Percentiles rank a stretch among this genome's conserved stretches.
These are phyloP conservation scores for Venturiaceae sp. DNA, from an alignment of 2,329 filamentous ascomycete genomes.

Conservation along the genomic window DNA sequence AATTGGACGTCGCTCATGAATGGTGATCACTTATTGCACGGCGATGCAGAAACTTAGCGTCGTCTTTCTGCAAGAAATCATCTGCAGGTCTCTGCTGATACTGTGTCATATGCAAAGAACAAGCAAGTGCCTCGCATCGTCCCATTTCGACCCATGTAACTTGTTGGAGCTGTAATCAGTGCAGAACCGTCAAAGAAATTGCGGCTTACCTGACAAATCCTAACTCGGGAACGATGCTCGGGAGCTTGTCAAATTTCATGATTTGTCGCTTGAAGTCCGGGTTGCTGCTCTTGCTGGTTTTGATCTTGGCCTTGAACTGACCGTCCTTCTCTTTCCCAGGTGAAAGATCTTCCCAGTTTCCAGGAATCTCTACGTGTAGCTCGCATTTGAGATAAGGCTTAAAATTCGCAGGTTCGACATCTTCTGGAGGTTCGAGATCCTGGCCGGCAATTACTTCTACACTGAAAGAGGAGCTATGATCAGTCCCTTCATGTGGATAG, in stretches of 20 bases:
- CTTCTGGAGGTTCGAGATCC: conserved; percentile 53
- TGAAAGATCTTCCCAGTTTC: background rate
- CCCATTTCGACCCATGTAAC: background rate
- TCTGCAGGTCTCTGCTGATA: background rate
- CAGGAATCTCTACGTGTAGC: conserved; percentile 61
- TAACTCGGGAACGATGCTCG: conserved; percentile 34
- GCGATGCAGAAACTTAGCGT: background rate
- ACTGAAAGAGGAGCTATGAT: conserved; percentile 36
- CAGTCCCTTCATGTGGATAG: conserved; percentile 27
- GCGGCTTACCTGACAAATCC: conserved; percentile 35
- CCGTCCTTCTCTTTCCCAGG: conserved; percentile 41
- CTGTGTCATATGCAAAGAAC: background rate
- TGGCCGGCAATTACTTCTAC: conserved; percentile 72
- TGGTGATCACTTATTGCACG: background rate
- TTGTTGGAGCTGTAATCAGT: background rate
- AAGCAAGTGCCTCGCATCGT: background rate
- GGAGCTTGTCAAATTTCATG: conserved; percentile 33
- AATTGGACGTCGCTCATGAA: background rate
- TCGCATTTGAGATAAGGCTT: conserved; percentile 70
- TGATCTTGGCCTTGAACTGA: conserved; percentile 36
- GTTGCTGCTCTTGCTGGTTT: conserved; percentile 29
- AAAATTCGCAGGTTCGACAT: conserved; percentile 48
- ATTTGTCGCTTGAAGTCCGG: conserved; percentile 35
- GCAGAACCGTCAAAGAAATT: background rate
- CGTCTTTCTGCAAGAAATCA: background rate